Base-by-base conservation (phyloP, 2,329 filamentous ascomycete genomes). In the Claviceps arundinis region DNA sequence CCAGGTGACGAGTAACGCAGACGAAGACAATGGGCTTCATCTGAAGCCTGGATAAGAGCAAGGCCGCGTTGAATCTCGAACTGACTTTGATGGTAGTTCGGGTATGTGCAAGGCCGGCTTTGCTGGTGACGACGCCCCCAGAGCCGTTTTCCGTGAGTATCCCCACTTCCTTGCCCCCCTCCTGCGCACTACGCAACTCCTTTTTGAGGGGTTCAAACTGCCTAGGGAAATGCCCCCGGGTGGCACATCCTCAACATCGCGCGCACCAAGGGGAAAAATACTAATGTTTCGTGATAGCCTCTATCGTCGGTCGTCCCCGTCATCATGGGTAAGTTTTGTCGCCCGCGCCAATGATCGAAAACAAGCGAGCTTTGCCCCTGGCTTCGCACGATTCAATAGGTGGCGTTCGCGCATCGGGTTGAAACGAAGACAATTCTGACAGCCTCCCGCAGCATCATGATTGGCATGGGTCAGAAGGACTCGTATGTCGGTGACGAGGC, bases 71-170 rank as follows among this genome's bases (percentile, higher is more conserved):
- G 46, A 49, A 53, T 50, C 11, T 22, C n/a, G 17, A 42, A 59
- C 74, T 77, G 61, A 77, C 68, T 57, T 61, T 34, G 53, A 61
- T 55, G 68, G 59, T 73, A 97, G 91, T 85, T 97, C 93, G 77
- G 93, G 93, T 84, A 97, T 98, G 93, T 98, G 93, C 81, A 98
- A 98, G 83, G 93, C 93, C 86, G 93, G 93, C 90, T 98, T 98
- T 79, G 93, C 93, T 81, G 93, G 93, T 89, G 93, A 98, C 72
- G 93, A 98, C 87, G 93, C 93, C 78, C 93, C 93, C 73, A 85
- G 93, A 84, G 93, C 93, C 78, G 93, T 98, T 73, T 98, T 98
- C 85, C 93, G 91, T 97, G 87, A 95, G 91, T 68, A 65, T 61
- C 63, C 63, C 63, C 61, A 65, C 67, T 66, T 66, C 58, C 58